These are phyloP conservation scores for Dactylis glomerata DNA, from an alignment of 176 grass and related monocot species.

Conservation along the genomic window DNA sequence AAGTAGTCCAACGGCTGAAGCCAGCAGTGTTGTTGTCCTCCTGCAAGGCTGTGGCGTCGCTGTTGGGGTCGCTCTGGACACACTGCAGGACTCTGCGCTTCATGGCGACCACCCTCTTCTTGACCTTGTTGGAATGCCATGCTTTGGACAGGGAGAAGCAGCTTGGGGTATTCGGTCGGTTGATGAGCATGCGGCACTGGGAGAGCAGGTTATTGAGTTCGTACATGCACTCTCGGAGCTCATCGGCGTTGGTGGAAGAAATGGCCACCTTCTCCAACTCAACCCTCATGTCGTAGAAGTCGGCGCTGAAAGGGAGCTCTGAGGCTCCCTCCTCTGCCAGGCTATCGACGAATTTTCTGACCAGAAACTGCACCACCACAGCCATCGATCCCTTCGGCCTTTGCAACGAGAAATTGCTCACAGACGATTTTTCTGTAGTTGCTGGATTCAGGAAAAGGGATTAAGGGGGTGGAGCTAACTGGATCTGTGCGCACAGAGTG, in stretches of 20 bases:
- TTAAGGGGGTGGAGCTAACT: background rate
- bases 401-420: background rate
- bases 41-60: background rate
- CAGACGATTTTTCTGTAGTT: background rate
- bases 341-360: constrained; percentile 40
- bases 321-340: constrained; percentile 3
- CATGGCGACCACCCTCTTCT: constrained; percentile 23
- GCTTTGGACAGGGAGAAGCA: constrained; percentile 4
- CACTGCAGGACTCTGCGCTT: constrained; percentile 20
- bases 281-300: constrained; percentile 22
- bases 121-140: constrained; percentile 21
- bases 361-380: constrained; percentile 38
- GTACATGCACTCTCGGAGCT: constrained; percentile 48
- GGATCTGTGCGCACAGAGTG: background rate
- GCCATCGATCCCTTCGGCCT: constrained; percentile 19
- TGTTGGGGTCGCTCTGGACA: background rate
- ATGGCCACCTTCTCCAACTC: constrained; percentile 22
- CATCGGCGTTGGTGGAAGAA: constrained; percentile 32
- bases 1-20: constrained; percentile 30
- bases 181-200: constrained; percentile 30
- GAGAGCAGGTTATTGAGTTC: constrained; percentile 49
- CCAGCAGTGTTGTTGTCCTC: background rate
- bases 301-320: constrained; percentile 33
- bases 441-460: background rate
- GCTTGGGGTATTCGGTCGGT: background rate